Conservation (phyloP, 78 protist genomes). For the Neovahlkampfia damariscottae region DNA sequence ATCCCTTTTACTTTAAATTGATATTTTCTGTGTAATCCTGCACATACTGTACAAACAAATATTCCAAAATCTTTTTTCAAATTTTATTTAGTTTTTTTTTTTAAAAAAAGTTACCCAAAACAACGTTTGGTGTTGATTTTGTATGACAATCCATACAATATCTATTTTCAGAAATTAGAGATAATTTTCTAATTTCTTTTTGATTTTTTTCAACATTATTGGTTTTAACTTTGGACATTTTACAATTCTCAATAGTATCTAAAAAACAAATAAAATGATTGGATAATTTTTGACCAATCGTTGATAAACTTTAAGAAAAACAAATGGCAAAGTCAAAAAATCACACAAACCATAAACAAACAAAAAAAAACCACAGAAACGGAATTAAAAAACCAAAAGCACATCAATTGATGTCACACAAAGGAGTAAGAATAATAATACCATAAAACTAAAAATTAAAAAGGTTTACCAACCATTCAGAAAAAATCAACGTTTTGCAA, state of each 20-base stretch:
- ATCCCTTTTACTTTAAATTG: neutral
- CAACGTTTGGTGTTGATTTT: neutral
- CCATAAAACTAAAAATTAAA: neutral
- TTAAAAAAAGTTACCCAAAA: too few relatives aligned
- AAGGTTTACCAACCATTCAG: neutral
- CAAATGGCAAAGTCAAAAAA: constrained; percentile 84
- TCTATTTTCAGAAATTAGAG: neutral
- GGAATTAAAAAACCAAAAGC: constrained; percentile 73
- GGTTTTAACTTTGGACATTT: neutral
- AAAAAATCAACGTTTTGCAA: neutral
- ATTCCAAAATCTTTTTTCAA: neutral
- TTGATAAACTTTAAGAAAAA: neutral
- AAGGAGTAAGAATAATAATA: neutral
- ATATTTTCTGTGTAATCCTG: neutral
- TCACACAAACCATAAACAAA: constrained; percentile 79
- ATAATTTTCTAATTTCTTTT: neutral
- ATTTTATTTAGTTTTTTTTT: too few relatives aligned
- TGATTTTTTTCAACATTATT: neutral
- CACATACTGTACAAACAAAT: neutral
- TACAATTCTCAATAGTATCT: neutral
- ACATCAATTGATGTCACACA: neutral
- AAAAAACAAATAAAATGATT: neutral
- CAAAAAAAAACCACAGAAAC: constrained; percentile 71
- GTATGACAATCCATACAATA: neutral
- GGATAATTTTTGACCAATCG: neutral